These are phyloP conservation scores for Fusarium armeniacum DNA, from an alignment of 2,329 filamentous ascomycete species.

Conservation along the genomic window DNA sequence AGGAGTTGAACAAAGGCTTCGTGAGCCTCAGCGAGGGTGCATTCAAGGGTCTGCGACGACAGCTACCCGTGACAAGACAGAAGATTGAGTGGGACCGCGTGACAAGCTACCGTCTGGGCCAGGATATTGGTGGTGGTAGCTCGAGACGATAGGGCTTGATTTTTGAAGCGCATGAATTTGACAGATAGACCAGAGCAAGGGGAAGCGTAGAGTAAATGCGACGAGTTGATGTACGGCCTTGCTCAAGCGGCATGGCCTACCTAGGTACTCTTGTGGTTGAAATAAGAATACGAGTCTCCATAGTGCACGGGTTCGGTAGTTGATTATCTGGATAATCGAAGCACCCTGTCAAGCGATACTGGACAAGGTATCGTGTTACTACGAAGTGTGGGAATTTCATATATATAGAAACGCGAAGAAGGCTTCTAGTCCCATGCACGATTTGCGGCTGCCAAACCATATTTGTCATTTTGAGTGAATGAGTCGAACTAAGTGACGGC, in stretches of 20 bases:
- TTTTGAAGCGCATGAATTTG: constrained; percentile 29
- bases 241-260: background rate
- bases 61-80: constrained; percentile 95
- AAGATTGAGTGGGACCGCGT: constrained; percentile 99
- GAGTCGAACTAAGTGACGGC: background rate
- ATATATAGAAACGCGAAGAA: background rate
- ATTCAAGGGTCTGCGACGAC: constrained; percentile 92
- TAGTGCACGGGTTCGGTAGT: background rate
- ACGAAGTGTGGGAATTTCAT: background rate
- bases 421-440: constrained; percentile 10
- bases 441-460: constrained; percentile 1
- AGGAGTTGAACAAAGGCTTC: constrained; percentile 94
- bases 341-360: background rate
- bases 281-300: background rate
- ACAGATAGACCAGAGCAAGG: constrained; percentile 29
- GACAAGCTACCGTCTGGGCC: constrained; percentile 87
- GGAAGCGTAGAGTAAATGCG: constrained; percentile 27
- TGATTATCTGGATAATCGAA: constrained; percentile 35
- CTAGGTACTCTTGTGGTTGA: background rate
- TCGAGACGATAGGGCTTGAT: constrained; percentile 54
- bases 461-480: background rate
- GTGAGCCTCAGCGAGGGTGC: constrained; percentile 89
- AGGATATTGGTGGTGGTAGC: constrained; percentile 81
- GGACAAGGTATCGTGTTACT: background rate
- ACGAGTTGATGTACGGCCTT: constrained; percentile 1